Conservation (phyloP, 345 rosid genomes). For the Melaleuca alternifolia region DNA sequence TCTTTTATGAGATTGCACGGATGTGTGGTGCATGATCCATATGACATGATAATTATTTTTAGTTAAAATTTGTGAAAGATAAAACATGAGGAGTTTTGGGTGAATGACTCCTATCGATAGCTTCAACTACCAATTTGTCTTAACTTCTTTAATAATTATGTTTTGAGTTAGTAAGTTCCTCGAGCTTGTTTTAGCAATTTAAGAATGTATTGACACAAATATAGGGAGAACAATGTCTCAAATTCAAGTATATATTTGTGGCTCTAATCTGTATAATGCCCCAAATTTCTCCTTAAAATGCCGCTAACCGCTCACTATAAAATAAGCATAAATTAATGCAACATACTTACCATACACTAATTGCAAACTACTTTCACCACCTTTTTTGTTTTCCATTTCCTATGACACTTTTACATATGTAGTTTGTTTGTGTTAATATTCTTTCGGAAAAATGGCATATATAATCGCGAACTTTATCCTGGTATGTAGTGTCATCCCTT, state of each 20-base stretch:
- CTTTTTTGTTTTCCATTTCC: background rate
- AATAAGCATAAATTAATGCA: too few relatives aligned
- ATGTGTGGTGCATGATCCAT: background rate
- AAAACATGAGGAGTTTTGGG: background rate
- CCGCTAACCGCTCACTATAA: too few relatives aligned
- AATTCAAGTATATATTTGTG: too few relatives aligned
- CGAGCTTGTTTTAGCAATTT: too few relatives aligned
- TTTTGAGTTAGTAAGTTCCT: too few relatives aligned
- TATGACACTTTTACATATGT: background rate
- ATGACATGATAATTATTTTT: background rate
- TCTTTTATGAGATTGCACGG: background rate
- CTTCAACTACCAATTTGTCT: too few relatives aligned
- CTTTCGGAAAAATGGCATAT: background rate
- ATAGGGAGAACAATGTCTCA: too few relatives aligned
- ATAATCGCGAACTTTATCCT: background rate
- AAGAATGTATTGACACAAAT: too few relatives aligned
- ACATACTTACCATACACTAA: too few relatives aligned
- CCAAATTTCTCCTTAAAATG: too few relatives aligned
- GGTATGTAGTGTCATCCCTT: fast-evolving
- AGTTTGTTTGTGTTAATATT: background rate
- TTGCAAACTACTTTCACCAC: background rate
- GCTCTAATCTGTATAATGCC: too few relatives aligned
- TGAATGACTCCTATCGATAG: background rate
- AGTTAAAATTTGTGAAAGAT: background rate
- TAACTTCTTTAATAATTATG: too few relatives aligned